phyloP scores from a whole-genome alignment of 352 stramenopile genomes.

The Globisporangium sylvaticum region DNA sequence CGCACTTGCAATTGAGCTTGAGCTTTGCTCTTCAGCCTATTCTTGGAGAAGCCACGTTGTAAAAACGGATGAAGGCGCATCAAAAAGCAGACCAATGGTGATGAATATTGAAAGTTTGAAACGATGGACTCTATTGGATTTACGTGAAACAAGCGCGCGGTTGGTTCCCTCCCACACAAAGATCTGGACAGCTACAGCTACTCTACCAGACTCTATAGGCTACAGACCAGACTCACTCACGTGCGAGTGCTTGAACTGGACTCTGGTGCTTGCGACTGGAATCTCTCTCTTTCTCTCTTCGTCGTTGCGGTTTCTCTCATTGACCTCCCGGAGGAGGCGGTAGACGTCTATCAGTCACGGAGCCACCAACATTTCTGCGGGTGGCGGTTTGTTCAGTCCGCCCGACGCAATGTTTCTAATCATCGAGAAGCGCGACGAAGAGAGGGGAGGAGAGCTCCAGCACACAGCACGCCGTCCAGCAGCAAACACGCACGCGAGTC shows the following conservation, averaged over 20 bases:
- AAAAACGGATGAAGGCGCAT: not conserved
- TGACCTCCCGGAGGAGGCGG: slow-evolving; percentile 38
- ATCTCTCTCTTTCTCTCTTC: not conserved
- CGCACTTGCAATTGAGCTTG: not conserved
- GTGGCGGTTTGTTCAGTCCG: slow-evolving; percentile 80
- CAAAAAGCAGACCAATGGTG: not conserved
- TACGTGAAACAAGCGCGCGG: not conserved
- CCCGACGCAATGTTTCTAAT: slow-evolving; percentile 84
- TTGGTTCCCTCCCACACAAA: slow-evolving; percentile 8
- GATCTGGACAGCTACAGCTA: not conserved
- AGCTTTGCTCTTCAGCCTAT: not conserved
- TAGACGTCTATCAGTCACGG: slow-evolving; percentile 79
- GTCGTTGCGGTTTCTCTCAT: slow-evolving; percentile 55
- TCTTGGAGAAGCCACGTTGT: not conserved
- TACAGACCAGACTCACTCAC: not conserved
- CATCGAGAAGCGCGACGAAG: slow-evolving; percentile 53
- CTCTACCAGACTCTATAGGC: not conserved
- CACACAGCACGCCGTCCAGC: not conserved
- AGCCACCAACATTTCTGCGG: slow-evolving; percentile 77
- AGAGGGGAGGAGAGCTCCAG: not conserved
- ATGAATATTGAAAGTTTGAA: not conserved
- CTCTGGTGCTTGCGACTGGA: not conserved
- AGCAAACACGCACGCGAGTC: not conserved
- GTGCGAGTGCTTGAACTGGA: not conserved
- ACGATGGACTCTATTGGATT: not conserved